A percentile compares a stretch with the other conserved stretches of the same genome.
phyloP scores from a whole-genome alignment of 2,329 filamentous ascomycete genomes.

The Gaeumannomyces sp. region DNA sequence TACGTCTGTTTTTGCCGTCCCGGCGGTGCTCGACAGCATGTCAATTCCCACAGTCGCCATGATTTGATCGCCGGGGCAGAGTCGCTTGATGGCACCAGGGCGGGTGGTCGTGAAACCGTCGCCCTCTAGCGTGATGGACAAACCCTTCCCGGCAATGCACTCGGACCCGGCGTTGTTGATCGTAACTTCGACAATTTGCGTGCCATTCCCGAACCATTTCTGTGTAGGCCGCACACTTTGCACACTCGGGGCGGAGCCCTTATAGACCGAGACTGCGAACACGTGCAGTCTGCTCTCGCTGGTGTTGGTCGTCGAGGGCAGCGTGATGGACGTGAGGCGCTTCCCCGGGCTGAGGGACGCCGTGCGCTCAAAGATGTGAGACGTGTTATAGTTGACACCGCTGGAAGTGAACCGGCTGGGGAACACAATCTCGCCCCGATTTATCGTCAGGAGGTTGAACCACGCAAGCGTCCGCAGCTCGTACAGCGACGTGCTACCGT shows the following conservation, averaged over 20 bases:
- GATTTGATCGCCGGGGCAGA: constrained; percentile 39
- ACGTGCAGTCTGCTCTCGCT: constrained; percentile 31
- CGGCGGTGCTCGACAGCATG: constrained; percentile 11
- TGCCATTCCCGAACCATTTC: constrained; percentile 29
- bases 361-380: constrained; percentile 39
- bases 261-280: constrained; percentile 34
- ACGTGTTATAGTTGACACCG: constrained; percentile 35
- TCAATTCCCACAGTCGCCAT: constrained; percentile 29
- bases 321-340: constrained; percentile 29
- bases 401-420: constrained; percentile 32
- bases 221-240: constrained; percentile 37
- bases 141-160: constrained; percentile 27
- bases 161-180: constrained; percentile 30
- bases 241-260: constrained; percentile 22
- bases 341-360: constrained; percentile 31
- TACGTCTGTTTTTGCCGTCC: background rate
- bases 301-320: constrained; percentile 31
- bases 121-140: constrained; percentile 25
- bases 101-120: constrained; percentile 38
- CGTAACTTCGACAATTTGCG: constrained; percentile 35
- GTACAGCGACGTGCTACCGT: constrained; percentile 31
- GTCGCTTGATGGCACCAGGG: constrained; percentile 28
- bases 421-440: constrained; percentile 38
- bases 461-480: constrained; percentile 39
- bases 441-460: constrained; percentile 37